A percentile compares a stretch with the other conserved stretches of the same genome.
Conservation (phyloP, 1,284 basidiomycete species). For the Paramarasmius palmivorus region DNA sequence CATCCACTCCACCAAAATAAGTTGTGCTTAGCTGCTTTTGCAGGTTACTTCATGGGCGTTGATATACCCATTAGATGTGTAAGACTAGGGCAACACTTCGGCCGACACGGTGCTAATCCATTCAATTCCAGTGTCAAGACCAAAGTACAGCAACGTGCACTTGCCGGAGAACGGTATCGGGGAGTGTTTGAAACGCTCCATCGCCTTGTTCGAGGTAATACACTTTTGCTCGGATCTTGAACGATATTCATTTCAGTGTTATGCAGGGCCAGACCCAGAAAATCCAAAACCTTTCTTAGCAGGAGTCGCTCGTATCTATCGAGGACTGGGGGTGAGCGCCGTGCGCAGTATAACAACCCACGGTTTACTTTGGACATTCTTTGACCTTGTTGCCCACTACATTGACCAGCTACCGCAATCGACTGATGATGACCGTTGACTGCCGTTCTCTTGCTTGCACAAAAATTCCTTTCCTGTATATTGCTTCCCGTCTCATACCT, state of each 20-base stretch:
- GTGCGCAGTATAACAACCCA: constrained; percentile 82
- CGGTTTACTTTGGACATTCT: constrained; percentile 81
- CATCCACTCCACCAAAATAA: neutral
- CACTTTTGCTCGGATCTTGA: neutral
- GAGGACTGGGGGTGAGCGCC: constrained; percentile 83
- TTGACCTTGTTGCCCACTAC: constrained; percentile 72
- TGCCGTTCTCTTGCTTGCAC: neutral
- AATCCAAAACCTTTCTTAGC: constrained; percentile 67
- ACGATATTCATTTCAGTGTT: constrained; percentile 9
- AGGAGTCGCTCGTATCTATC: constrained; percentile 78
- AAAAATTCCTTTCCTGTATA: neutral
- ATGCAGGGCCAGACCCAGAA: constrained; percentile 70
- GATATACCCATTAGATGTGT: constrained; percentile 87
- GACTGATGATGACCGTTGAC: constrained; percentile 2
- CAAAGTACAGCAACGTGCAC: constrained; percentile 85
- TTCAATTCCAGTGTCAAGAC: constrained; percentile 79
- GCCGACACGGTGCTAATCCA: neutral
- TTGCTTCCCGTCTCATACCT: constrained; percentile 12
- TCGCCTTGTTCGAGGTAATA: constrained; percentile 72
- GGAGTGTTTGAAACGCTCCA: constrained; percentile 72
- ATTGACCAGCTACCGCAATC: constrained; percentile 66
- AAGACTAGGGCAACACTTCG: constrained; percentile 27
- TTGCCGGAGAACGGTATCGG: constrained; percentile 73
- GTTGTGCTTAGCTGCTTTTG: neutral
- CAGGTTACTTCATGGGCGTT: constrained; percentile 75